Base-by-base conservation (phyloP, 306 rosid genomes). In the Corylus avellana region DNA sequence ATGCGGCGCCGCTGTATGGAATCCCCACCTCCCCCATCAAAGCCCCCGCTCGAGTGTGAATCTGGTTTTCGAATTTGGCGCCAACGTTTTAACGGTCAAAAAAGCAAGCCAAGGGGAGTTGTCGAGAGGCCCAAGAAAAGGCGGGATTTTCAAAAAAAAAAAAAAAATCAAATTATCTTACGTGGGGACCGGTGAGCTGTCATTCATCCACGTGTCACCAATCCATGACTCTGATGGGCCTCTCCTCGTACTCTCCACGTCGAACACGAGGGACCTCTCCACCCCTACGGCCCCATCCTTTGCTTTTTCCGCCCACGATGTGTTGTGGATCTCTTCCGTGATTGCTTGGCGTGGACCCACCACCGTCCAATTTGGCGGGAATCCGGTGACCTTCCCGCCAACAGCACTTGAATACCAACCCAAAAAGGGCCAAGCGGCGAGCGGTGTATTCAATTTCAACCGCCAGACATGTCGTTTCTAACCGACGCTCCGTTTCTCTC, bases 371-470 rank as follows among this genome's bases (percentile, higher is more conserved):
- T 77, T 83, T 73, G 88, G 94, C 90, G 97, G 88, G 86, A 90
- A 90, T 49, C 67, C 22, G 71, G 50, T 54, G 70, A 35, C 37
- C 51, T 84, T 90, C 94, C 92, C 91, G 89, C 91, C 90, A 82
- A 29, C 77, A 18, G 12, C 75, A 17, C 78, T 75, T 69, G 74
- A 56, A 53, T 14, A 9, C 10, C 16, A 17, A 35, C 17, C 37
- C 3, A 17, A 0, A 37, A 35, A 27, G 2, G 6, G 10, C 35
- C 51, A 71, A 29, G 14, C 7, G 25, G 25, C 11, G 9, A 70
- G 67, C 73, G 63, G 61, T 50, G 80, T 53, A 56, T 16, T 58
- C 57, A 49, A 18, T 37, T 72, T 35, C 17, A 59, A 79, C 81
- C 46, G 73, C 75, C 83, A 54, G 51, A 32, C 70, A 54, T 73